Evolutionary conservation across 2,329 filamentous ascomycete genomes (phyloP), one percentile per base, ranked within the genome.

Genomic region (Aspergillus awamori): DNA sequence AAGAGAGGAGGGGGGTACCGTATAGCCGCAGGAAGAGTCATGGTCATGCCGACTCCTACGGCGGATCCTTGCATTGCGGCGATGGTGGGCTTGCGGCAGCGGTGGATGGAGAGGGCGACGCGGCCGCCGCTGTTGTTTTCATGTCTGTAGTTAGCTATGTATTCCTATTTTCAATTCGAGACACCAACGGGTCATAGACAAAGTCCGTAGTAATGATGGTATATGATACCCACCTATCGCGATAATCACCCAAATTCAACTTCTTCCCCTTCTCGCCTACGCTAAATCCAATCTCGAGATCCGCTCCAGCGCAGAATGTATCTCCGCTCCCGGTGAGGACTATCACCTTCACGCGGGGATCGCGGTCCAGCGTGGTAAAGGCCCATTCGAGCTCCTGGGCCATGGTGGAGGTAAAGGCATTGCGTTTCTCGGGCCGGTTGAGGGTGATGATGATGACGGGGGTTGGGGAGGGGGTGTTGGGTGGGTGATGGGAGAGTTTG

Each of bases 1-100:
- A 2, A 26, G 6, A 5, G 17, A 10, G 8, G 13, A 26, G 5
- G 5, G 43, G n/a, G 47, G 10, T 5, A 74, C 72, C 72, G 79
- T 57, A 87, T 86, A 33, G 80, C 80, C 70, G 84, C 83, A 20
- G 84, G 83, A 11, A 87, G 78, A 0, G 82, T 83, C 82, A 86
- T 84, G 41, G 84, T 87, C 66, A 86, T 85, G 11, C 84, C 84
- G 22, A 86, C 78, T 2, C 84, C 84, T 1, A 86, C 84, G 10
- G 84, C 84, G 24, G 82, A 81, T 51, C 84, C 84, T 63, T 86
- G 80, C 59, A 86, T 74, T 0, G 84, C 84, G 36, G 74, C 82
- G 64, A 86, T 85, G 28, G 81, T 83, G 43, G 84, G 83, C 64
- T 86, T 86, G 65, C 83, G 79, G 67, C 84, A 86, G 63, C 80